phyloP scores from a whole-genome alignment of 2,329 filamentous ascomycete genomes.

The Fusarium dimerum region DNA sequence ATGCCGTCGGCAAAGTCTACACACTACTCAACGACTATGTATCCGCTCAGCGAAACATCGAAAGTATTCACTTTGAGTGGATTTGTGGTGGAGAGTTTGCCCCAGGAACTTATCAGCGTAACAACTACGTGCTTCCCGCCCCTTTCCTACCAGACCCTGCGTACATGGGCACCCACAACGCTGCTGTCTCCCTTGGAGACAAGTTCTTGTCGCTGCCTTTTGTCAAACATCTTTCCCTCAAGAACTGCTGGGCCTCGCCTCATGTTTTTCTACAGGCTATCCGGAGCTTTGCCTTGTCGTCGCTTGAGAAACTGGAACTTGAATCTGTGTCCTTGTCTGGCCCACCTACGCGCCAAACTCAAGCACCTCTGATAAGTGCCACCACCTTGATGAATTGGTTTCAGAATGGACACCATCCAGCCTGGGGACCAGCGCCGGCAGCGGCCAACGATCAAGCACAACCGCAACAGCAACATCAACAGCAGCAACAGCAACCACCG shows the following conservation, averaged over 20 bases:
- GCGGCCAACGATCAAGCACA: not conserved
- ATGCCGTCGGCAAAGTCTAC: slow-evolving; percentile 53
- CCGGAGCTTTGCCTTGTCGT: slow-evolving; percentile 45
- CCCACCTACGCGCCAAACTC: slow-evolving; percentile 33
- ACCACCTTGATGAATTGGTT: slow-evolving; percentile 13
- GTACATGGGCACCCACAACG: slow-evolving; percentile 31
- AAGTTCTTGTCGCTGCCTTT: slow-evolving; percentile 54
- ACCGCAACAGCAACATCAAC: not conserved
- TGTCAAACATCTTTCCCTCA: slow-evolving; percentile 60
- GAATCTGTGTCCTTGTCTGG: slow-evolving; percentile 67
- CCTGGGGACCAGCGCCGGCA: not conserved
- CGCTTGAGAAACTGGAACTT: slow-evolving; percentile 56
- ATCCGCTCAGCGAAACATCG: slow-evolving; percentile 50
- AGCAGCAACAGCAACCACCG: not conserved
- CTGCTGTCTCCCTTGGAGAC: slow-evolving; percentile 34
- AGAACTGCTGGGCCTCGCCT: slow-evolving; percentile 70
- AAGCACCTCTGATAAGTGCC: slow-evolving; percentile 20
- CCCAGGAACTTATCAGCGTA: slow-evolving; percentile 60
- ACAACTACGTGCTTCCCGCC: slow-evolving; percentile 62
- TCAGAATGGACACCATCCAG: slow-evolving; percentile 5
- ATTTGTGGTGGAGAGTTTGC: slow-evolving; percentile 68
- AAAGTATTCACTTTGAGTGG: slow-evolving; percentile 65
- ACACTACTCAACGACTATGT: slow-evolving; percentile 53
- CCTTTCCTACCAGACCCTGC: slow-evolving; percentile 47
- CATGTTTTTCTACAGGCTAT: slow-evolving; percentile 55